phyloP scores from a whole-genome alignment of 768 basidiomycete genomes.

The Collybiopsis luxurians region DNA sequence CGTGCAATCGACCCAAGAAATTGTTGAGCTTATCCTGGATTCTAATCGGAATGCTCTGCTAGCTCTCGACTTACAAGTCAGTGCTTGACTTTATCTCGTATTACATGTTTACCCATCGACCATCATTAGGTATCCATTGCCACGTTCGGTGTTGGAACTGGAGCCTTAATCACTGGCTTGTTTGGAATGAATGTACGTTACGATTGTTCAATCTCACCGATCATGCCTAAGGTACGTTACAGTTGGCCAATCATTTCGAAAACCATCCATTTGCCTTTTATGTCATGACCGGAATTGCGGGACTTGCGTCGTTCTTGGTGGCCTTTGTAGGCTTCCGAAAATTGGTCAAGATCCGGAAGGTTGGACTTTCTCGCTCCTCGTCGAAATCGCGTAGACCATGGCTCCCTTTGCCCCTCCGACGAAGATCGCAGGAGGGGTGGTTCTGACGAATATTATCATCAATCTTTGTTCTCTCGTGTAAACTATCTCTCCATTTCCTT shows the following conservation, averaged over 20 bases:
- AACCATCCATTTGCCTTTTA: conserved; percentile 72
- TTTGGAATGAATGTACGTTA: conserved; percentile 94
- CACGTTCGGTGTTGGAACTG: conserved; percentile 89
- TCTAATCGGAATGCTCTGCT: conserved; percentile 92
- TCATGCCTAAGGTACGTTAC: neutral
- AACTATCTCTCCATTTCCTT: neutral
- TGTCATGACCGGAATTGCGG: conserved; percentile 56
- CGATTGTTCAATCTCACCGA: conserved; percentile 5
- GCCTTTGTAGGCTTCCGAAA: conserved; percentile 67
- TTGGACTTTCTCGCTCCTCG: conserved; percentile 24
- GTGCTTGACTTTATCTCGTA: conserved; percentile 8
- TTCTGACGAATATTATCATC: conserved; percentile 10
- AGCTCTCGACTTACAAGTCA: conserved; percentile 85
- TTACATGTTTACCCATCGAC: neutral
- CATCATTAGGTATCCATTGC: conserved; percentile 77
- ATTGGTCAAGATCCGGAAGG: conserved; percentile 47
- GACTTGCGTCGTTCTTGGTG: conserved; percentile 56
- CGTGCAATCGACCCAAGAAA: conserved; percentile 97
- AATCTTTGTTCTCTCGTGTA: neutral
- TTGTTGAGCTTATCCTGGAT: conserved; percentile 94
- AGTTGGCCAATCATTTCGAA: conserved; percentile 80
- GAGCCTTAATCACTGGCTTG: conserved; percentile 85
- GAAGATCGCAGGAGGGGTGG: conserved; percentile 37
- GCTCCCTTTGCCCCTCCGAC: conserved; percentile 39
- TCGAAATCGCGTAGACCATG: conserved; percentile 25